Evolutionary conservation across 2,329 filamentous ascomycete species (phyloP), one percentile per base, ranked within the genome.

Genomic region (Plectosphaerella sp.): DNA sequence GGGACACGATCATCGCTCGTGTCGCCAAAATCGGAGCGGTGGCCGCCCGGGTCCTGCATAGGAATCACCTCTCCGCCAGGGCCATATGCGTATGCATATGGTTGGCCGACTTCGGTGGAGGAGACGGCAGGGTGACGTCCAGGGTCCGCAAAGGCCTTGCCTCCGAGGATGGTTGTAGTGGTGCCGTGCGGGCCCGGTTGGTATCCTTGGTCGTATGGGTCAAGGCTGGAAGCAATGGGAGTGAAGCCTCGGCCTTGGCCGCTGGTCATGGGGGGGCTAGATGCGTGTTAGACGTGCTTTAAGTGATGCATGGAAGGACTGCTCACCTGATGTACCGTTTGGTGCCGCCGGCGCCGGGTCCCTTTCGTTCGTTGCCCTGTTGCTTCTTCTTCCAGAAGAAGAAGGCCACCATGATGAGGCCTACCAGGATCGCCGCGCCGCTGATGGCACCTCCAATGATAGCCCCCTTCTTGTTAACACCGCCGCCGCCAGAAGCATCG

Each of bases 401-500:
- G 48, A 78, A 60, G 18, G 61, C 64, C 0, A 80, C 56, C 0
- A 71, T 71, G 6, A 72, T 54, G 7, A 81, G 55, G 7, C 72
- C 68, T 9, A 72, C 64, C 2, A 81, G 54, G 3, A 70, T 70
- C 5, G 75, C 78, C 1, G 79, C 66, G 15, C 76, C 78, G n/a
- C 76, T 74, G 41, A 84, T 70, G 15, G 72, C 73, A 12, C 77
- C 80, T 24, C 80, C 80, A 3, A 83, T 72, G 35, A 83, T 80
- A 39, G 75, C 75, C 2, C 76, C 77, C 0, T 72, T 73, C n/a
- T 66, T 67, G 41, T 68, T 60, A 16, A 53, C 50, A 5, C 41
- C 41, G 37, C 62, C 54, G 43, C 59, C 59, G 16, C 58, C 45
- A 12, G 58, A 39, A 24, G 43, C 15, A 14, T 52, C 36, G 11